Conservation (phyloP, 2,329 filamentous ascomycete species). For the Penicillium sp. region DNA sequence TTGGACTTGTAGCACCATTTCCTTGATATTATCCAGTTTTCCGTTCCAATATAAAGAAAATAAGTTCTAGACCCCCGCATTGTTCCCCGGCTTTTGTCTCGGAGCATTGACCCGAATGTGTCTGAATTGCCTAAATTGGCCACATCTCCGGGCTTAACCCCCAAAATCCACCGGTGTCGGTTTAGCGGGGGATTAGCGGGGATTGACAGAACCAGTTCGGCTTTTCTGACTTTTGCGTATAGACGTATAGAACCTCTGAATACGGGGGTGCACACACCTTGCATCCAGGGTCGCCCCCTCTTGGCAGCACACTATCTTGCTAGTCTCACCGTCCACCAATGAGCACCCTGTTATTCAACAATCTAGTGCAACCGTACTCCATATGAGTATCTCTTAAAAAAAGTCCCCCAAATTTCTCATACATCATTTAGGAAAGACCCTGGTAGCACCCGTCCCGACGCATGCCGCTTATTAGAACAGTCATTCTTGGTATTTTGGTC, state of each 20-base stretch:
- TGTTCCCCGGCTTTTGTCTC: conserved; percentile 7
- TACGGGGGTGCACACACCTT: conserved; percentile 2
- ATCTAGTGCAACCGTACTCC: not conserved
- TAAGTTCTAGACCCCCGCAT: conserved; percentile 1
- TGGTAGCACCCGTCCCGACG: not conserved
- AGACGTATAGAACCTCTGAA: not conserved
- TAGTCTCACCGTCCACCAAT: conserved; percentile 6
- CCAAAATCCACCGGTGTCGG: not conserved
- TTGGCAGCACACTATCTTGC: not conserved
- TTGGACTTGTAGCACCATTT: not conserved
- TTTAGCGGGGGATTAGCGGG: not conserved
- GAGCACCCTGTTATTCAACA: not conserved
- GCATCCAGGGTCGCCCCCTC: not conserved
- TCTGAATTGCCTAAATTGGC: not conserved
- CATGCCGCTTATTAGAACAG: not conserved
- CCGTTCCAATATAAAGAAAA: not conserved
- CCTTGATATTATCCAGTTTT: not conserved
- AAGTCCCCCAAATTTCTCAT: not conserved
- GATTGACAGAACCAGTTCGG: not conserved
- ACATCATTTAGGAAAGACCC: not conserved
- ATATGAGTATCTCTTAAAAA: not conserved
- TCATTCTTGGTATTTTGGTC: not conserved
- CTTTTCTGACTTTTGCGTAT: not conserved
- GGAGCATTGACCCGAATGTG: conserved; percentile 6
- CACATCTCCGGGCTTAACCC: not conserved